A percentile compares a stretch with the other conserved stretches of the same genome.
These are phyloP conservation scores for Schizothecium vesticola DNA, from an alignment of 495 filamentous ascomycete genomes.

Conservation along the genomic window DNA sequence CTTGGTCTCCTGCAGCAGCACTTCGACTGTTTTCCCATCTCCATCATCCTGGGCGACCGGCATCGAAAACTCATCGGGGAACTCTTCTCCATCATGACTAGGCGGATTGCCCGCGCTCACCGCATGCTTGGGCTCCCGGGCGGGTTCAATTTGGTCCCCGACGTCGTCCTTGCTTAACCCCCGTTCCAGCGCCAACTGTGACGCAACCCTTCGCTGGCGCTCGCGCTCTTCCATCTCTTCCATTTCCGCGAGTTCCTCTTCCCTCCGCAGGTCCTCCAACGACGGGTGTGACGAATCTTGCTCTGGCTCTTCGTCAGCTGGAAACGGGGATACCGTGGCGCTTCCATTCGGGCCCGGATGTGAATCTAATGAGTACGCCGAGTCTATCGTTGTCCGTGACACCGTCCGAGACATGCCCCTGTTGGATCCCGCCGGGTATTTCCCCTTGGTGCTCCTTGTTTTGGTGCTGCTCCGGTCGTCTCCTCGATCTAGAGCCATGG, in stretches of 20 bases:
- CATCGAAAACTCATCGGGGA: neutral
- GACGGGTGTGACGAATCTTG: constrained; percentile 43
- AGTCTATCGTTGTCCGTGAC: constrained; percentile 46
- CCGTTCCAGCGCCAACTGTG: constrained; percentile 61
- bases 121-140: neutral
- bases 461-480: constrained; percentile 70
- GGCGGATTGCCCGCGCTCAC: neutral
- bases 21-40: neutral
- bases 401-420: constrained; percentile 48
- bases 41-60: neutral
- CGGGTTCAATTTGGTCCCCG: constrained; percentile 16
- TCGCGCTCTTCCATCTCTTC: constrained; percentile 69
- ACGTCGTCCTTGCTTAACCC: constrained; percentile 51
- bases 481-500: constrained; percentile 66
- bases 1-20: constrained; percentile 16
- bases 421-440: constrained; percentile 47
- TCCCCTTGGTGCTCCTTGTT: constrained; percentile 55
- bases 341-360: constrained; percentile 23
- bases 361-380: constrained; percentile 40
- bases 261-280: constrained; percentile 65
- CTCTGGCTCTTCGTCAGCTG: constrained; percentile 24
- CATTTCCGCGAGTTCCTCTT: constrained; percentile 62
- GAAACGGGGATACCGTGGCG: constrained; percentile 26
- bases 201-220: constrained; percentile 65
- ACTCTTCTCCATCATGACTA: neutral